Conservation (phyloP, 2,329 filamentous ascomycete genomes). For the Gnomoniopsis smithogilvyi region DNA sequence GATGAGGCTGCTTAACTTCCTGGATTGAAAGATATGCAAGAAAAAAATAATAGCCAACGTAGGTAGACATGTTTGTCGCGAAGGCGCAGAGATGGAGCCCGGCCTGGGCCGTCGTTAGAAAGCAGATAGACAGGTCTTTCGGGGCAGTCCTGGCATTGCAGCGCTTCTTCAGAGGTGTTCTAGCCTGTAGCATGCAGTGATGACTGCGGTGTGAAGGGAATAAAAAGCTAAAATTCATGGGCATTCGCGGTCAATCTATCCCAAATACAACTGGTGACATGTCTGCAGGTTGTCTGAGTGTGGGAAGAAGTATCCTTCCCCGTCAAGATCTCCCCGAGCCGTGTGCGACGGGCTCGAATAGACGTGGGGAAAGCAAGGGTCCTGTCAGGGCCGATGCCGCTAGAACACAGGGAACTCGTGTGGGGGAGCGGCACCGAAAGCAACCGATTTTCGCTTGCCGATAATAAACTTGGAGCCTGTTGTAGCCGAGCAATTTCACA, state of each 20-base stretch:
- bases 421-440: slow-evolving; percentile 4
- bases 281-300: neutral
- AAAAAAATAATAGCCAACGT: too few species aligned
- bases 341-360: neutral
- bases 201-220: neutral
- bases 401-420: slow-evolving; percentile 7
- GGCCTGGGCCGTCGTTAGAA: neutral
- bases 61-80: neutral
- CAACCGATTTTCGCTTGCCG: slow-evolving; percentile 6
- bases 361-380: slow-evolving; percentile 10
- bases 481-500: neutral
- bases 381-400: slow-evolving; percentile 14
- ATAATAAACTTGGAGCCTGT: neutral
- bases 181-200: neutral
- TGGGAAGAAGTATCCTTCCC: neutral
- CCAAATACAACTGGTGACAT: neutral
- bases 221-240: neutral
- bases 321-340: slow-evolving; percentile 3
- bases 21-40: neutral
- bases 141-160: neutral
- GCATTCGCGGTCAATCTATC: neutral
- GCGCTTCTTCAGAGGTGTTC: neutral
- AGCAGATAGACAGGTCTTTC: slow-evolving; percentile 3
- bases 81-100: neutral
- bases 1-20: slow-evolving; percentile 29